Evolutionary conservation across 2,329 filamentous ascomycete genomes (phyloP).

Genomic region (Cladosporium colombiae): DNA sequence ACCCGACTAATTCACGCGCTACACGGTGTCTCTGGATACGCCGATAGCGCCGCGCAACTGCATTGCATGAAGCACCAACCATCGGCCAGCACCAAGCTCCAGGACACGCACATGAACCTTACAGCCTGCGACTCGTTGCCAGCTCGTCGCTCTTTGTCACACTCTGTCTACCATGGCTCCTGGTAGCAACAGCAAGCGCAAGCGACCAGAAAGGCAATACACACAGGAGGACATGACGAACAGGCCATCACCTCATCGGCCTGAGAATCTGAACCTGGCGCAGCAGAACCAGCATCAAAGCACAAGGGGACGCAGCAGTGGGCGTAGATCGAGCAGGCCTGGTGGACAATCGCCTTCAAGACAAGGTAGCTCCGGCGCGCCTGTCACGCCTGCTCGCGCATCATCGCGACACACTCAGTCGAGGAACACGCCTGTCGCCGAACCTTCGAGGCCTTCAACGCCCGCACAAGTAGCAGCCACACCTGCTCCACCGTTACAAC

Average conservation of each 20-base stretch:
- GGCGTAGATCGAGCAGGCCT: constrained; percentile 6
- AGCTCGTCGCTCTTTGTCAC: constrained; percentile 12
- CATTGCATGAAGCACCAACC: background rate
- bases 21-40: background rate
- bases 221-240: constrained; percentile 45
- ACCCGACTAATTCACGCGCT: background rate
- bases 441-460: constrained; percentile 21
- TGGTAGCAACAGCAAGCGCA: constrained; percentile 52
- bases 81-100: background rate
- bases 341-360: constrained; percentile 15
- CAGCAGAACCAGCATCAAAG: constrained; percentile 49
- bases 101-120: constrained; percentile 9
- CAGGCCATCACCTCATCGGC: constrained; percentile 54
- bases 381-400: constrained; percentile 7
- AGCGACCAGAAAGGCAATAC: constrained; percentile 51
- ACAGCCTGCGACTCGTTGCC: constrained; percentile 9
- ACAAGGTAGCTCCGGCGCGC: background rate
- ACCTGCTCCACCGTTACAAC: constrained; percentile 20
- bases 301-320: constrained; percentile 21
- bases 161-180: constrained; percentile 30
- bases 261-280: constrained; percentile 53
- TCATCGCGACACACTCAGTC: constrained; percentile 8
- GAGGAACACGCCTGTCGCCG: constrained; percentile 7
- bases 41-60: background rate
- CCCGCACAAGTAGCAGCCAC: constrained; percentile 19